Evolutionary conservation across 208 protist species (phyloP).

Genomic region (Angomonas deanei): DNA sequence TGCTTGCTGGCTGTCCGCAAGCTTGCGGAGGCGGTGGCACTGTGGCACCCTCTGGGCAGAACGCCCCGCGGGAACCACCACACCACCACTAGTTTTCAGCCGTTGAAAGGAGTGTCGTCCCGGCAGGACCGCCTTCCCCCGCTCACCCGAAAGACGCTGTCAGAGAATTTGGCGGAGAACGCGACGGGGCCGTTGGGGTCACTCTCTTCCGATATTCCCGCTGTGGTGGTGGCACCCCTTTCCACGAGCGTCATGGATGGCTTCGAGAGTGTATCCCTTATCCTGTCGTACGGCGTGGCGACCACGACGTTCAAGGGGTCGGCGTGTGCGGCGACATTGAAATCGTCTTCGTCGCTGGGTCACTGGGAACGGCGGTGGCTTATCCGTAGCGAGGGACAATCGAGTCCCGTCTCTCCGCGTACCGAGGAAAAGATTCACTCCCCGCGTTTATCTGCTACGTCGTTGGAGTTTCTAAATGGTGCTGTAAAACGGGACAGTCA

Average conservation of each 20-base stretch:
- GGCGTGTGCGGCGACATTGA: neutral
- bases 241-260: neutral
- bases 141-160: too few species aligned
- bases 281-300: neutral
- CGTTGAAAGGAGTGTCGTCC: too few species aligned
- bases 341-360: neutral
- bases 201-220: too few species aligned
- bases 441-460: neutral
- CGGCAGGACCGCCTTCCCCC: too few species aligned
- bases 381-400: neutral
- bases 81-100: neutral
- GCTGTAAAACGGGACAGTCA: too few species aligned
- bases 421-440: neutral
- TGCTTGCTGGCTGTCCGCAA: neutral
- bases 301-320: neutral
- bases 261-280: neutral
- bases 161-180: too few species aligned
- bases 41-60: neutral
- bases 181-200: too few species aligned
- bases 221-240: neutral
- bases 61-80: neutral
- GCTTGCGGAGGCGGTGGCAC: neutral
- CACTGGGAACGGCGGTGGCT: neutral
- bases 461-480: too few species aligned
- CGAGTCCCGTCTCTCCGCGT: neutral